These are phyloP conservation scores for Saussurea involucrata DNA, from an alignment of 129 eudicot genomes.

Conservation along the genomic window DNA sequence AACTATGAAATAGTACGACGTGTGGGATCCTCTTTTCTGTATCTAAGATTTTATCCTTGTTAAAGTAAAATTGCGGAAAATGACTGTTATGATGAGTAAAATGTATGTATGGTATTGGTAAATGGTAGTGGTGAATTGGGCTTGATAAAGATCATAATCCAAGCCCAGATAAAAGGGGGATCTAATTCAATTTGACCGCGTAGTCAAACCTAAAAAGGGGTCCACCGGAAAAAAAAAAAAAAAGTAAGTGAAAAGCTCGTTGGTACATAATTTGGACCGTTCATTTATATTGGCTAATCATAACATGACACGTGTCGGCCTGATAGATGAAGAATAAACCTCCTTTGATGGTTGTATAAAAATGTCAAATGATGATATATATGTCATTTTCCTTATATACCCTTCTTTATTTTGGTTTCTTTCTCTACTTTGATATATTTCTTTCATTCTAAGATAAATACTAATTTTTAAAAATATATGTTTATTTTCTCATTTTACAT, in stretches of 20 bases:
- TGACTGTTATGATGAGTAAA: background rate
- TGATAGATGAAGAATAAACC: background rate
- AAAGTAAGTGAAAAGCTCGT: conserved; percentile 12
- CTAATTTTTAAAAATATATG: too few species aligned
- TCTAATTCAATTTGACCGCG: background rate
- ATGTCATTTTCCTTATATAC: background rate
- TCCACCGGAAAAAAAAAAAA: background rate
- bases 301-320: background rate
- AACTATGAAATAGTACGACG: too few species aligned
- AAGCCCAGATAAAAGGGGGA: background rate
- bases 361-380: background rate
- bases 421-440: too few species aligned
- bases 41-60: too few species aligned
- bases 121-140: conserved; percentile 1
- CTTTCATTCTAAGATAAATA: too few species aligned
- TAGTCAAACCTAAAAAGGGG: background rate
- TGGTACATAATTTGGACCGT: conserved; percentile 3
- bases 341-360: background rate
- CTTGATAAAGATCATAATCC: background rate
- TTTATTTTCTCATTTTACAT: too few species aligned
- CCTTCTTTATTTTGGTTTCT: background rate
- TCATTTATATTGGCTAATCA: background rate
- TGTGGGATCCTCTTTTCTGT: too few species aligned
- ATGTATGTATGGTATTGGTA: too few species aligned
- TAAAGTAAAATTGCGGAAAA: too few species aligned